Base-by-base conservation (phyloP, 768 basidiomycete species). In the Bullera alba region DNA sequence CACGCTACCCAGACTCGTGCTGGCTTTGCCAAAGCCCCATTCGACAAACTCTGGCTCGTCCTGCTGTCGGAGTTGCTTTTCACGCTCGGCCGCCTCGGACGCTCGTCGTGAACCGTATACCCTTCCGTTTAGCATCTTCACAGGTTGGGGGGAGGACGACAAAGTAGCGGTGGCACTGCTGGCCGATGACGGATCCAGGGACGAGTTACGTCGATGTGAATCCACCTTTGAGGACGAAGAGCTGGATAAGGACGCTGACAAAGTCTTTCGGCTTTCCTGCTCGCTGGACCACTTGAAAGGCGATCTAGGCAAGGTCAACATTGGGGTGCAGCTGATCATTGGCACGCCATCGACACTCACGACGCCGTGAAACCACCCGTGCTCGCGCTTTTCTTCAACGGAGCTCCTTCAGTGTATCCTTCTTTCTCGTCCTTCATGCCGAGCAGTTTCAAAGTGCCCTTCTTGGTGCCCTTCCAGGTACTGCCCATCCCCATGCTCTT, bases 31-130 rank as follows among this genome's bases (percentile, higher is more conserved):
- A 51, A 58, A 54, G 0, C 89, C 89, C 89, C 89, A 92, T 71
- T 92, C 89, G 15, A 89, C 86, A 59, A 92, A 92, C 65, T 84
- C 84, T 27, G 85, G 84, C 54, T 87, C 85, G 19, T 51, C 56
- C 38, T 50, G 55, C 34, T 59, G 63, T 23, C 57, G 15, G 14
- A 46, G n/a, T 25, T 47, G 16, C 30, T 56, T 57, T 36, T 61
- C 58, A 29, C 57, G 30, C 27, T 57, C 64, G 19, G 61, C 65
- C n/a, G 54, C 58, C 42, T 63, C 59, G 23, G 59, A 61, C 15
- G 62, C 57, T 1, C 68, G 47, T 16, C 67, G 42, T 23, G 57
- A 46, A 10, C 89, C 88, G 58, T 91, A 91, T 0, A 90, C 80
- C 22, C 89, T 78, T 0, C 89, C 89, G 62, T 92, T 92, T 53